Conservation (phyloP, 306 rosid species). For the Parietaria judaica region DNA sequence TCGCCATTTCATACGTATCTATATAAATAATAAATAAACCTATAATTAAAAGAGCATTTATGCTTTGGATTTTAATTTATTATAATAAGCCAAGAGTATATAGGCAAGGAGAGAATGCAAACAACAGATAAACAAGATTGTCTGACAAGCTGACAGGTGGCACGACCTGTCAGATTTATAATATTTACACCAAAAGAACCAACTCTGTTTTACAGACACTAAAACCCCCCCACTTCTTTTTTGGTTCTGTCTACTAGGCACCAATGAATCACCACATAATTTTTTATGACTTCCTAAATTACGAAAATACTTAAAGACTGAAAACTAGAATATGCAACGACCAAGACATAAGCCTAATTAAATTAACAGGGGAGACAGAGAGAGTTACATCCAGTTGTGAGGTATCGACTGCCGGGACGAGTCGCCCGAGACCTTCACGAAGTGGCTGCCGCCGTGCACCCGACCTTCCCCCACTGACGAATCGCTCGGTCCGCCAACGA, state of each 20-base stretch:
- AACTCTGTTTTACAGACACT: conserved; percentile 20
- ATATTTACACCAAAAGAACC: conserved; percentile 48
- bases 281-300: neutral
- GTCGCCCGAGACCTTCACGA: conserved; percentile 1
- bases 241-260: conserved; percentile 31
- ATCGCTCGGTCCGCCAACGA: conserved; percentile 22
- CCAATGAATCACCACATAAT: conserved; percentile 27
- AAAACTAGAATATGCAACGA: conserved; percentile 18
- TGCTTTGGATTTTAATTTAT: neutral
- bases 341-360: conserved; percentile 21
- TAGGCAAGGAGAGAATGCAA: neutral
- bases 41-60: neutral
- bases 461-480: conserved; percentile 55
- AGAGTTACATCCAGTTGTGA: conserved; percentile 48
- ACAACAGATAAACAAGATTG: conserved; percentile 27
- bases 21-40: too few relatives aligned
- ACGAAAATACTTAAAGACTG: conserved; percentile 17
- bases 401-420: conserved; percentile 10
- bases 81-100: neutral
- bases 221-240: conserved; percentile 11
- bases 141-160: conserved; percentile 44
- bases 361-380: conserved; percentile 15
- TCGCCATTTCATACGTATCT: neutral
- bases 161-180: conserved; percentile 31
- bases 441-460: conserved; percentile 83